Conservation (phyloP, 2,329 filamentous ascomycete genomes). For the Escovopsis weberi region DNA sequence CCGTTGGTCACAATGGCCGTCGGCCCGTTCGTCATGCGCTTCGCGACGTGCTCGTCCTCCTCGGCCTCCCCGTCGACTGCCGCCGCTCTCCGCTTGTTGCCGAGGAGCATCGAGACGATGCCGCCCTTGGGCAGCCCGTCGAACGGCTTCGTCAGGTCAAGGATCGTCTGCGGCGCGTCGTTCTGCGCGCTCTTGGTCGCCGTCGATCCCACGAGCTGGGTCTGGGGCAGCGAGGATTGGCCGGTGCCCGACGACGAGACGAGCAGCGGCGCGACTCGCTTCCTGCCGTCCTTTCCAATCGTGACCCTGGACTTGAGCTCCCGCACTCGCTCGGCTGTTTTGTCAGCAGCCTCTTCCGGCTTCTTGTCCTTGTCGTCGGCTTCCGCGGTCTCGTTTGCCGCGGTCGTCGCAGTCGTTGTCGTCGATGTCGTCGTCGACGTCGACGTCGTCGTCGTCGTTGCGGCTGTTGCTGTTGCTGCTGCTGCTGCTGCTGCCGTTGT, state of each 20-base stretch:
- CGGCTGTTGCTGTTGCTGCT: too few species aligned
- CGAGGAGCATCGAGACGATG: conserved; percentile 69
- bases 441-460: too few species aligned
- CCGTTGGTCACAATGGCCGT: conserved; percentile 64
- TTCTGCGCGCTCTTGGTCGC: conserved; percentile 46
- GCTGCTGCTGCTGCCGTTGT: too few species aligned
- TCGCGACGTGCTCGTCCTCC: conserved; percentile 37
- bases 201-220: conserved; percentile 68
- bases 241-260: conserved; percentile 81
- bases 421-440: too few species aligned
- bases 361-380: conserved; percentile 6
- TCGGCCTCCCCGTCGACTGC: conserved; percentile 65
- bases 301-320: conserved; percentile 81
- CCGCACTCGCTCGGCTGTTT: conserved; percentile 38
- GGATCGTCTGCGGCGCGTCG: conserved; percentile 64
- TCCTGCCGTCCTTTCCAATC: conserved; percentile 92
- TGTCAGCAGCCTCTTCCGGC: conserved; percentile 35
- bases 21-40: conserved; percentile 49
- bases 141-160: conserved; percentile 87
- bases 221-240: conserved; percentile 77
- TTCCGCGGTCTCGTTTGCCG: conserved; percentile 22
- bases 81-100: conserved; percentile 79
- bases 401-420: conserved; percentile 14
- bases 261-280: conserved; percentile 80
- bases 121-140: conserved; percentile 87